Evolutionary conservation across 2,329 filamentous ascomycete genomes (phyloP).

Genomic region (Colletotrichum sp.): DNA sequence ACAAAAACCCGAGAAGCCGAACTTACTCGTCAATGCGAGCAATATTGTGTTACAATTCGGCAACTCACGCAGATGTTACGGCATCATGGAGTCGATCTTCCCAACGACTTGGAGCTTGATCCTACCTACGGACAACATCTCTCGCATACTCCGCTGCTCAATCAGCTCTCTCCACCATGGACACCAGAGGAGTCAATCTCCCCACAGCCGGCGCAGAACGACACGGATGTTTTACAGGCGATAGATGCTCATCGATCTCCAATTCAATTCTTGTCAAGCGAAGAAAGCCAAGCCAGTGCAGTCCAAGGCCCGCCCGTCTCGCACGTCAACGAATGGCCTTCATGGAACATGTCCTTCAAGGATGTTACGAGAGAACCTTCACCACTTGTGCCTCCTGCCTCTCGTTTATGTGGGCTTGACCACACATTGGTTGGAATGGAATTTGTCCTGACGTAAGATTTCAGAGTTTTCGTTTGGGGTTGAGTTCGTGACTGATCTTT

Average conservation of each 20-base stretch:
- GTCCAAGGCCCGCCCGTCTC: background rate
- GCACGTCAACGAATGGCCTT: background rate
- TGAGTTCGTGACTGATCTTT: background rate
- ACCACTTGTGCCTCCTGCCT: background rate
- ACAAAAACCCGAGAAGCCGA: constrained; percentile 24
- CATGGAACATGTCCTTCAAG: background rate
- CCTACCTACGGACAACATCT: background rate
- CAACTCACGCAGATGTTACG: constrained; percentile 17
- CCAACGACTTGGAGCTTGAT: background rate
- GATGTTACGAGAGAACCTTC: background rate
- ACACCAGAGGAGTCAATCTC: background rate
- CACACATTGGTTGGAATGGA: constrained; percentile 30
- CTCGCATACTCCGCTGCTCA: background rate
- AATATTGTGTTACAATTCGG: constrained; percentile 21
- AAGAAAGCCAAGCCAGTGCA: background rate
- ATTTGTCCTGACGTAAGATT: constrained; percentile 34
- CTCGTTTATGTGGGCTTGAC: constrained; percentile 28
- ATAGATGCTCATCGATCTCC: background rate
- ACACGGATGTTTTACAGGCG: background rate
- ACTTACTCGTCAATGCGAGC: constrained; percentile 22
- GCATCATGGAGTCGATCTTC: constrained; percentile 18
- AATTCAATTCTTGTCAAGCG: background rate
- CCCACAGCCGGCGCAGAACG: background rate
- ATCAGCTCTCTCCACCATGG: background rate
- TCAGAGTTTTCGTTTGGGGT: too few species aligned